These are phyloP conservation scores for Penicillium sp. DNA, from an alignment of 2,329 filamentous ascomycete genomes.

Conservation along the genomic window DNA sequence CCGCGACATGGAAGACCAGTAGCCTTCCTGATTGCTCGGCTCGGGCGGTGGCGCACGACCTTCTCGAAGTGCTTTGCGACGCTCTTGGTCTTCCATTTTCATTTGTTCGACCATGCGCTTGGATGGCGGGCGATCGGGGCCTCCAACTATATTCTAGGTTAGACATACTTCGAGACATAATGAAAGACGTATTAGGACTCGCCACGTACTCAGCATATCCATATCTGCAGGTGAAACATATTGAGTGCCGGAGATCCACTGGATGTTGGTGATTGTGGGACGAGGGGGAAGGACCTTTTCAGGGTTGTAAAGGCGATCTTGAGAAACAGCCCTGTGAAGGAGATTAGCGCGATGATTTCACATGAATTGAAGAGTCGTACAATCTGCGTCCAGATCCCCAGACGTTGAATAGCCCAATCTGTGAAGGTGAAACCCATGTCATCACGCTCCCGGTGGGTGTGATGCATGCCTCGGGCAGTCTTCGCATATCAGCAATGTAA, in stretches of 20 bases:
- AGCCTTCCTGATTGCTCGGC: conserved; percentile 56
- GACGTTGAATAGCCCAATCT: conserved; percentile 74
- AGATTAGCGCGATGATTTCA: conserved; percentile 14
- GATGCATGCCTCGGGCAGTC: conserved; percentile 65
- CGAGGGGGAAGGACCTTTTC: conserved; percentile 67
- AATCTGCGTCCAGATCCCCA: conserved; percentile 70
- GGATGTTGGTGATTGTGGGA: conserved; percentile 88
- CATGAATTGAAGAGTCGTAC: conserved; percentile 43
- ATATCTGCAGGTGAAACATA: conserved; percentile 82
- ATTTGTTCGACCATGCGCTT: conserved; percentile 82
- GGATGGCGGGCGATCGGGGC: conserved; percentile 77
- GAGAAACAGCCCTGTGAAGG: conserved; percentile 39
- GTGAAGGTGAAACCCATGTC: conserved; percentile 83
- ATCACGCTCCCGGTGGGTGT: conserved; percentile 75
- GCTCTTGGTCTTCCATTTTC: conserved; percentile 64
- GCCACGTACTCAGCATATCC: conserved; percentile 64
- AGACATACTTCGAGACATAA: background rate
- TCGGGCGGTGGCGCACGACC: conserved; percentile 31
- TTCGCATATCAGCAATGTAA: conserved; percentile 65
- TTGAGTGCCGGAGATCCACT: conserved; percentile 95
- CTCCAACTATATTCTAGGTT: conserved; percentile 55
- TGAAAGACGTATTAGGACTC: background rate
- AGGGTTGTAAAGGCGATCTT: conserved; percentile 76
- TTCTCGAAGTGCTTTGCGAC: conserved; percentile 35
- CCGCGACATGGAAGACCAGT: conserved; percentile 73